These are phyloP conservation scores for Naganishia sp. DNA, from an alignment of 1,284 basidiomycete species.

Conservation along the genomic window DNA sequence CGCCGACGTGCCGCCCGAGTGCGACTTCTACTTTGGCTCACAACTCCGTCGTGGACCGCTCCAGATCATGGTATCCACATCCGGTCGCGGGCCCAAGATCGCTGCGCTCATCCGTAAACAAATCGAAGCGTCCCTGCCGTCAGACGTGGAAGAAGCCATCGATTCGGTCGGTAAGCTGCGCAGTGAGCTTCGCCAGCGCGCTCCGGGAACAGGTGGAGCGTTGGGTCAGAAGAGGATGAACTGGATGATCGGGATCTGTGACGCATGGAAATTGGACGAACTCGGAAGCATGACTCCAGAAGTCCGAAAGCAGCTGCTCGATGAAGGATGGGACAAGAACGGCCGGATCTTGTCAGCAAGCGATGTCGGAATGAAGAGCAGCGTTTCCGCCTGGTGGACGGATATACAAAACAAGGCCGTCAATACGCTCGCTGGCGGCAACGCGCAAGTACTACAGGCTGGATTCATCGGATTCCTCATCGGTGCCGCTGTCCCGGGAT, in stretches of 20 bases:
- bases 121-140: conserved; percentile 70
- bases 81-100: conserved; percentile 88
- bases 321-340: conserved; percentile 52
- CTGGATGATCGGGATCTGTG: conserved; percentile 93
- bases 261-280: conserved; percentile 61
- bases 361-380: conserved; percentile 35
- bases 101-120: conserved; percentile 76
- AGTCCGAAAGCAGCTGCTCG: conserved; percentile 44
- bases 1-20: conserved; percentile 90
- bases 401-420: conserved; percentile 13
- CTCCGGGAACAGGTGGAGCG: conserved; percentile 58
- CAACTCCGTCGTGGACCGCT: conserved; percentile 87
- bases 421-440: conserved; percentile 12
- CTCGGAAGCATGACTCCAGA: conserved; percentile 48
- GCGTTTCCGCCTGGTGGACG: conserved; percentile 8
- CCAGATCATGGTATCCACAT: conserved; percentile 94
- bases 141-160: conserved; percentile 74
- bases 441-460: conserved; percentile 3
- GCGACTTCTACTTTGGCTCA: conserved; percentile 98
- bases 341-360: conserved; percentile 44
- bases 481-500: conserved; percentile 14
- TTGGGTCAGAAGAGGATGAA: conserved; percentile 69
- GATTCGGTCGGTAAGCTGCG: conserved; percentile 66
- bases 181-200: conserved; percentile 55
- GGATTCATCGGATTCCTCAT: conserved; percentile 21